Percentiles rank a stretch among this genome's conserved stretches.
These are phyloP conservation scores for Sabuloglossum arenarium DNA, from an alignment of 495 filamentous ascomycete genomes.

Conservation along the genomic window DNA sequence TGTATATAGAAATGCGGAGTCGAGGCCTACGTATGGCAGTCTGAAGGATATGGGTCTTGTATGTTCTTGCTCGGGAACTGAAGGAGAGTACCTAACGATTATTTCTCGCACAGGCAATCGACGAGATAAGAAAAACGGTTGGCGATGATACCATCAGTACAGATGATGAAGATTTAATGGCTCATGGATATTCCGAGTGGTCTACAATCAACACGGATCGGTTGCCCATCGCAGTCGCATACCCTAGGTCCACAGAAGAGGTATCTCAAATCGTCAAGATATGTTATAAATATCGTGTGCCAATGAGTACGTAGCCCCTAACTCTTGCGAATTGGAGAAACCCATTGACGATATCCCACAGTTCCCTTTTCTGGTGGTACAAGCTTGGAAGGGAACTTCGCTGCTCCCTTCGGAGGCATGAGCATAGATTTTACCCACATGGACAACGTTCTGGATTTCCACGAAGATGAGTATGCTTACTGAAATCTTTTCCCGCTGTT, in stretches of 20 bases:
- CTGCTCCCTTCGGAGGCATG: conserved; percentile 65
- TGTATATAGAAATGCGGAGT: background rate
- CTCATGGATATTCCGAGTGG: conserved; percentile 82
- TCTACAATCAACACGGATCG: conserved; percentile 61
- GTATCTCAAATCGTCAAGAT: conserved; percentile 61
- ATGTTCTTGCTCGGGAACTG: background rate
- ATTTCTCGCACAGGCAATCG: conserved; percentile 17
- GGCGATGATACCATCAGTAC: conserved; percentile 58
- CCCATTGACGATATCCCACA: conserved; percentile 4
- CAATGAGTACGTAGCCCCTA: conserved; percentile 31
- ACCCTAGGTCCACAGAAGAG: conserved; percentile 58
- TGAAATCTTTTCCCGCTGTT: background rate
- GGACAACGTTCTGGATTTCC: conserved; percentile 59
- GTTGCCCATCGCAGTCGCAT: conserved; percentile 61
- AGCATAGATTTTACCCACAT: conserved; percentile 78
- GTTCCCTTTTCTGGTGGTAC: conserved; percentile 72
- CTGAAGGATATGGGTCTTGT: conserved; percentile 2
- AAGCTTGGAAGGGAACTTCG: conserved; percentile 76
- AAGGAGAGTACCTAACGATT: background rate
- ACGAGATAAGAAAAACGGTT: conserved; percentile 20
- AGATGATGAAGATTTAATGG: conserved; percentile 60
- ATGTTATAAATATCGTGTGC: conserved; percentile 65
- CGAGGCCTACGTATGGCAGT: background rate
- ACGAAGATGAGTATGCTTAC: conserved; percentile 40
- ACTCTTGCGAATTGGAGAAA: background rate